Base-by-base conservation (phyloP, 192 early-diverging fungal species). In the Geosiphon pyriformis region DNA sequence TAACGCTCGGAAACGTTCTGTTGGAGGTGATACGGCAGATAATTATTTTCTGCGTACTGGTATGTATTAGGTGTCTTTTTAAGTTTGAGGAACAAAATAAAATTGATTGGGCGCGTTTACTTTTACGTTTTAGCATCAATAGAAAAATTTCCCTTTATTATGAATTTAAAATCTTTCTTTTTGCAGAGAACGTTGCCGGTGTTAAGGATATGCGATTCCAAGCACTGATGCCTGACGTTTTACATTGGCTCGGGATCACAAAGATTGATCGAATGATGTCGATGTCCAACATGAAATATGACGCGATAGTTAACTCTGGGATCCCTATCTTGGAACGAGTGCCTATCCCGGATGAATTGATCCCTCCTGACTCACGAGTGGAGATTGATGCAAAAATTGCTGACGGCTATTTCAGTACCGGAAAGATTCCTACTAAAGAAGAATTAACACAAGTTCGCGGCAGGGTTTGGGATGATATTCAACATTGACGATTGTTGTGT, bases 381-480 rank as follows among this genome's bases (percentile, higher is more conserved):
- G 94, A 97, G 76, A 97, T 97, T 71, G 92, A 97, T 61, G 94
- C 94, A 47, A 97, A 97, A 81, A 90, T 97, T 57, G 94, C 93
- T 7, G 85, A 91, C n/a, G 94, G 94, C 0, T 97, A 96, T 76
- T 96, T 96, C 72, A 90, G 90, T 11, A 87, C 77, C 18, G 84
- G 83, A 35, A 75, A 74, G 8, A 80, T 83, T 25, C 83, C 82
- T 0, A 78, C 79, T 3, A 77, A 78, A 1, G 80, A 80, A 4
- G 83, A 86, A 42, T 71, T 96, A 42, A 67, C 81, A 17, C 72
- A 74, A 10, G 87, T 90, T 20, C 90, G 90, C 72, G 94, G 94
- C 6, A 88, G 91, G 60, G 88, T 83, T 42, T 93, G 90, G 90
- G 87, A 93, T 35, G 90, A 90, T 33, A 73, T 87, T 46, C 78